phyloP scores from a whole-genome alignment of 2,329 filamentous ascomycete species.

The Penicillium verrucosum region DNA sequence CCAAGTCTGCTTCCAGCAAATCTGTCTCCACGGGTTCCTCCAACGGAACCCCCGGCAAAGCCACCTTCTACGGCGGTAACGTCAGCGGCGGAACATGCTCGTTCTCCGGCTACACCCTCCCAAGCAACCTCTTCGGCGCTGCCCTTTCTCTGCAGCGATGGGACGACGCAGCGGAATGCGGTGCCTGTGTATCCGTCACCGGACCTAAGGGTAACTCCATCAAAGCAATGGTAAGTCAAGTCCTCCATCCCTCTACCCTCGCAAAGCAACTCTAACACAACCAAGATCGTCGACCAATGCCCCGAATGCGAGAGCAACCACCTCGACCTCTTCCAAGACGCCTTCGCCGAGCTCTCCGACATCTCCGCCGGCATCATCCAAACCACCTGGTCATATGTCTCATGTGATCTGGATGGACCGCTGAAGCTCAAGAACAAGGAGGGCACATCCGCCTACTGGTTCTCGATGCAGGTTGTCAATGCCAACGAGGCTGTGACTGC shows the following conservation, averaged over 20 bases:
- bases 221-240: constrained; percentile 58
- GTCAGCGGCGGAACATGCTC: constrained; percentile 60
- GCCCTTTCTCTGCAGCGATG: constrained; percentile 59
- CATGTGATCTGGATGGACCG: constrained; percentile 52
- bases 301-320: constrained; percentile 54
- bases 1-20: not conserved
- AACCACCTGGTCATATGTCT: constrained; percentile 50
- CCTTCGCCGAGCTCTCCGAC: constrained; percentile 49
- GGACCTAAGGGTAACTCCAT: constrained; percentile 52
- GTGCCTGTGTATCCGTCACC: constrained; percentile 58
- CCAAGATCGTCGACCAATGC: constrained; percentile 56
- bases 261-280: not conserved
- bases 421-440: constrained; percentile 54
- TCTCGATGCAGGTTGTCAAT: constrained; percentile 64
- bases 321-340: constrained; percentile 55
- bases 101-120: constrained; percentile 62
- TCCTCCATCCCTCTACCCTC: not conserved
- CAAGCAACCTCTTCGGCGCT: constrained; percentile 56
- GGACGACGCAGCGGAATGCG: constrained; percentile 55
- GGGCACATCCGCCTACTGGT: constrained; percentile 50
- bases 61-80: constrained; percentile 57
- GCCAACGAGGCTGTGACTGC: constrained; percentile 54
- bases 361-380: constrained; percentile 48
- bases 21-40: not conserved
- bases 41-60: constrained; percentile 36